Base-by-base conservation (phyloP, 768 basidiomycete species). In the Cystofilobasidium ferigula region DNA sequence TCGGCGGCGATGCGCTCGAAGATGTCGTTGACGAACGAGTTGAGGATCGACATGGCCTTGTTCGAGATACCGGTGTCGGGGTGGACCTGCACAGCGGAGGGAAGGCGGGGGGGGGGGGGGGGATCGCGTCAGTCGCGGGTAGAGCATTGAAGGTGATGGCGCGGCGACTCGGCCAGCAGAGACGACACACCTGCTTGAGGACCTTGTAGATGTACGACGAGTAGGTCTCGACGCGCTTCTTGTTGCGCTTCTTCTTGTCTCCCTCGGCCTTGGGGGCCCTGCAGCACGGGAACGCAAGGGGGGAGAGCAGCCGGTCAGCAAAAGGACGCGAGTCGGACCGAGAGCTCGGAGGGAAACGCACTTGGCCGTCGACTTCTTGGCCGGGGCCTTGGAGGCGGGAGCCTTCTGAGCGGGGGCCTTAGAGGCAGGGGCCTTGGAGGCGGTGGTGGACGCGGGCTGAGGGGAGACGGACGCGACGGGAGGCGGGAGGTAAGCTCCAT, bases 61-160 rank as follows among this genome's bases (percentile, higher is more conserved):
- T 90, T 94, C 43, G 91, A 94, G 82, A 95, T 94, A 86, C 93
- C 93, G 61, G 92, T 94, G 73, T 94, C 92, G 61, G 93, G 94
- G 80, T 94, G 93, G 70, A 95, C 91, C 80, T 95, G n/a, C n/a
- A n/a, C n/a, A n/a, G n/a, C n/a, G n/a, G 94, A 80, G 88, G 95
- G 72, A 95, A 82, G 70, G 95, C 92, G 90, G 65, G 75, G 74
- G 75, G 73, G 63, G 92, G 81, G 94, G 94, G 38, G 89, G 36
- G 36, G 7, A 38, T 88, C 26, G 89, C 86, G 80, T 91, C 91
- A 2, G 89, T 90, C 81, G 91, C 89, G 81, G 89, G 89, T 78
- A 89, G 82, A 62, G 82, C 76, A 82, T 92, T 93, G 79, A 85
- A 86, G 72, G 86, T 80, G 81, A 86, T 86, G 83, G 91, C 91